Evolutionary conservation across 306 rosid genomes (phyloP), one percentile per base, ranked within the genome.

Genomic region (Trichosanthes cucumerina): DNA sequence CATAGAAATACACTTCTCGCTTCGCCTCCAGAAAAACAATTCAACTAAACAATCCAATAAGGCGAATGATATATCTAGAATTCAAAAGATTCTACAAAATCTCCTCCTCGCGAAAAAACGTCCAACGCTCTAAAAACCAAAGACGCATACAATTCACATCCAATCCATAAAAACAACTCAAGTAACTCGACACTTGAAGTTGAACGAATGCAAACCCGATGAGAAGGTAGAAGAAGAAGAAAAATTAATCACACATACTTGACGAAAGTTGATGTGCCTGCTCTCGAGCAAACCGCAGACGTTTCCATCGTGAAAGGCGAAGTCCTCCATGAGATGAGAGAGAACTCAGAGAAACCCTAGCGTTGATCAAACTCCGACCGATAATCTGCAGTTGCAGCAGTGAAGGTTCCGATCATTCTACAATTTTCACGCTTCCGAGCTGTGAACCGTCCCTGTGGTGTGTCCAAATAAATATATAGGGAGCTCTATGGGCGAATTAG

Each of bases 301-400:
- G 83, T 88, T 91, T 50, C 91, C 92, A 31, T 95, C 98, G 87
- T 76, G 88, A 74, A 85, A 91, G 57, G 87, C 89, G 80, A 86
- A 53, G 12, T 84, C 83, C n/a, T 90, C 97, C 98, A 94, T 94
- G 7, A 41, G 84, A 58, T 15, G 63, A 24, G 65, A 81, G 52
- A 60, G 16, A 24, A n/a, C 52, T 59, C 53, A 56, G 2, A 58
- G 74, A 78, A 66, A 68, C 84, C 86, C 78, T 64, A 82, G 31
- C 60, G 75, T 80, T 64, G 19, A 82, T 81, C 78, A 39, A 75
- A 34, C 21, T 38, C 34, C 71, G 75, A 18, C 78, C 80, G 69
- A 78, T 70, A 79, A 76, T 79, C 81, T 77, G 84, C 80, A 43
- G 77, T 76, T 73, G 88, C 64, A 46, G 75, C 75, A 78, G 79